A percentile compares a stretch with the other conserved stretches of the same genome.
Evolutionary conservation across 495 filamentous ascomycete species (phyloP).

Genomic region (Podospora fimiseda): DNA sequence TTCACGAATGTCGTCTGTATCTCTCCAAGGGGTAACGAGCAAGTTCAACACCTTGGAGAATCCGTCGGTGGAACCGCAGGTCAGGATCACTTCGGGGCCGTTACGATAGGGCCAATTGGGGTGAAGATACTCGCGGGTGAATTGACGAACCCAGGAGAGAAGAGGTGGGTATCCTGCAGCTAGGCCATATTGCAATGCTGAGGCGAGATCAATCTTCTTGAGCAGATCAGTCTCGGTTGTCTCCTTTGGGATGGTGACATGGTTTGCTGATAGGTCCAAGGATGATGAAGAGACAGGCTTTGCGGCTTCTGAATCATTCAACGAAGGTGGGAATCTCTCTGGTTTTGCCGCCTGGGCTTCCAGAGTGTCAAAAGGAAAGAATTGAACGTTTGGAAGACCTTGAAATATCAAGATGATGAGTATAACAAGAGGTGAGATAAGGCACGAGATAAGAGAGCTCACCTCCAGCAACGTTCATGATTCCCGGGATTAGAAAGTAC

Average conservation of each 20-base stretch:
- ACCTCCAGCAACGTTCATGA: constrained; percentile 87
- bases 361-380: constrained; percentile 88
- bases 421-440: not conserved
- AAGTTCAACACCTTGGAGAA: constrained; percentile 68
- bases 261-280: constrained; percentile 28
- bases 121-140: constrained; percentile 70
- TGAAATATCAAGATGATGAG: constrained; percentile 1
- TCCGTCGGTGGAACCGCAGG: constrained; percentile 78
- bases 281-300: constrained; percentile 30
- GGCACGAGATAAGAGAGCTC: constrained; percentile 19
- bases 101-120: constrained; percentile 69
- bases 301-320: constrained; percentile 45
- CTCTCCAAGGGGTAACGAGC: constrained; percentile 66
- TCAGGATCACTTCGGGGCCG: constrained; percentile 71
- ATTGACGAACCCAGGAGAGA: constrained; percentile 66
- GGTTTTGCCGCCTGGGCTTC: constrained; percentile 72
- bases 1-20: constrained; percentile 57
- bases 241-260: constrained; percentile 65
- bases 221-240: constrained; percentile 45
- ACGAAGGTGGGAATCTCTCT: constrained; percentile 62
- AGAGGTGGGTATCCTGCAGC: constrained; percentile 72
- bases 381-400: constrained; percentile 72
- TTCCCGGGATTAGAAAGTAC: constrained; percentile 72
- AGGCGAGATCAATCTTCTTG: constrained; percentile 69
- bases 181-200: constrained; percentile 80